Conservation (phyloP, 1,284 basidiomycete species). For the Malassezia japonica region DNA sequence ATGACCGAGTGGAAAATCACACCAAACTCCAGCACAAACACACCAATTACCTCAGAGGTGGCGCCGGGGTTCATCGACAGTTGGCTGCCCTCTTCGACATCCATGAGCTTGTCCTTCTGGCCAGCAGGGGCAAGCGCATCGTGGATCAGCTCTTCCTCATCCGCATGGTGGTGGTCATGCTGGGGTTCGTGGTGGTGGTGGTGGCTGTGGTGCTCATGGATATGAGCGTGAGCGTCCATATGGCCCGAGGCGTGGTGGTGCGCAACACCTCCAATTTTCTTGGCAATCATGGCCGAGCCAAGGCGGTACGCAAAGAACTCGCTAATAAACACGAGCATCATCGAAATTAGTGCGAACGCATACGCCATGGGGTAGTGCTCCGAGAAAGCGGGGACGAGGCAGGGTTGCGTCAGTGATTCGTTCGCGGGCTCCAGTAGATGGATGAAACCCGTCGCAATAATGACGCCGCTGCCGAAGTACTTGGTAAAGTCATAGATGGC, state of each 20-base stretch:
- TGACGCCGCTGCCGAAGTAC: constrained; percentile 69
- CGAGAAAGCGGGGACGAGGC: constrained; percentile 30
- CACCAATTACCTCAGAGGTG: constrained; percentile 69
- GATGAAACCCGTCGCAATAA: constrained; percentile 65
- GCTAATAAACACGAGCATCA: constrained; percentile 39
- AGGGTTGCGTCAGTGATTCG: constrained; percentile 34
- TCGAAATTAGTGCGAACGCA: constrained; percentile 39
- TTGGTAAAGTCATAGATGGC: constrained; percentile 60
- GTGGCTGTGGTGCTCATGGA: constrained; percentile 22
- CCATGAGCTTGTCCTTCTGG: not conserved
- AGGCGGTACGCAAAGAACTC: constrained; percentile 43
- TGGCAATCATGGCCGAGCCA: constrained; percentile 25
- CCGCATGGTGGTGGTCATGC: not conserved
- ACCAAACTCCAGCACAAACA: constrained; percentile 80
- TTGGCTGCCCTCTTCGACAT: not conserved
- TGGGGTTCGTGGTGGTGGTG: not conserved
- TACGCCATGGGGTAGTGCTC: constrained; percentile 36
- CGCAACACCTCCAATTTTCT: not conserved
- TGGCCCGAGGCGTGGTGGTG: constrained; percentile 44
- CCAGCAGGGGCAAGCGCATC: not conserved
- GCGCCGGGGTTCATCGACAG: not conserved
- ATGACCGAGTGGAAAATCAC: constrained; percentile 74
- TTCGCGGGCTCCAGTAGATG: constrained; percentile 44
- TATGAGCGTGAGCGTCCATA: constrained; percentile 34
- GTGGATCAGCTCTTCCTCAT: not conserved